Conservation (phyloP, 2,329 filamentous ascomycete genomes). For the Ascochyta clinopodiicola region DNA sequence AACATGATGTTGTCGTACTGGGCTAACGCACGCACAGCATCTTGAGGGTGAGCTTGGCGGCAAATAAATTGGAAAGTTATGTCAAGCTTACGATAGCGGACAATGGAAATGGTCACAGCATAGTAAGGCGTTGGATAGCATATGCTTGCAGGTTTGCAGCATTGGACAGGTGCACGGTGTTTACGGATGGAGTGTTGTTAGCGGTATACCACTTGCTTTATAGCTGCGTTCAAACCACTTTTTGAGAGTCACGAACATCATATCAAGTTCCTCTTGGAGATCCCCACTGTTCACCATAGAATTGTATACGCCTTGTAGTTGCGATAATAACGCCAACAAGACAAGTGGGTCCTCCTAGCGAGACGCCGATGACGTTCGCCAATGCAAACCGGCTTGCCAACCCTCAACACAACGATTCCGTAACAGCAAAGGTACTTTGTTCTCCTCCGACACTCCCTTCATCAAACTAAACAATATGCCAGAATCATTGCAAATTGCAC, state of each 20-base stretch:
- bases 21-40: conserved; percentile 28
- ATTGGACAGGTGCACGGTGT: conserved; percentile 23
- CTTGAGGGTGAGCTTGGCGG: conserved; percentile 40
- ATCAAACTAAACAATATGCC: conserved; percentile 5
- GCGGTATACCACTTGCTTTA: conserved; percentile 12
- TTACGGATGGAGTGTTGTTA: neutral
- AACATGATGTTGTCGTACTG: neutral
- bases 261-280: too few relatives aligned
- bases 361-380: conserved; percentile 14
- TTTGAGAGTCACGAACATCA: too few relatives aligned
- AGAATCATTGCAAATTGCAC: conserved; percentile 14
- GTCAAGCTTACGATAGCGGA: neutral
- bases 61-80: conserved; percentile 24
- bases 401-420: neutral
- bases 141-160: conserved; percentile 19
- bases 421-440: neutral
- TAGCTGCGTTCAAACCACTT: too few relatives aligned
- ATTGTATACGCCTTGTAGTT: neutral
- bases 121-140: conserved; percentile 11
- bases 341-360: conserved; percentile 16
- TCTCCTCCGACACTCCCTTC: neutral
- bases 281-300: too few relatives aligned
- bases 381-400: conserved; percentile 16
- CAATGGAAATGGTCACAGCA: neutral
- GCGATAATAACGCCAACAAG: neutral